Evolutionary conservation across 495 filamentous ascomycete genomes (phyloP).

Genomic region (Hypoxylon rickii): DNA sequence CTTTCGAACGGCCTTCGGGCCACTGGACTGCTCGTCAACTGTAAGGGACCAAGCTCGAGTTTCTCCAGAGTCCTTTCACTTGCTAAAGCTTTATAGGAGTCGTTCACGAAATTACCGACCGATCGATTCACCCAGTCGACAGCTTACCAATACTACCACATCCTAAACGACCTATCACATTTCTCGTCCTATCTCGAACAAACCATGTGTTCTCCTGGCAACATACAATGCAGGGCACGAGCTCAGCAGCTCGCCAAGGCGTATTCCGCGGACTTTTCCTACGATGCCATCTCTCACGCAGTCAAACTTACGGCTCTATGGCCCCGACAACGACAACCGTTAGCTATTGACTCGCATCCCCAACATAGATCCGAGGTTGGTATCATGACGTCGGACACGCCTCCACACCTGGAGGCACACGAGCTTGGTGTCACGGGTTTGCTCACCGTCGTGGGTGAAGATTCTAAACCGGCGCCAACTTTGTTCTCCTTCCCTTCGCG

Average conservation of each 20-base stretch:
- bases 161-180: constrained; percentile 58
- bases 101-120: constrained; percentile 68
- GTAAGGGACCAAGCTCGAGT: constrained; percentile 27
- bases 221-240: constrained; percentile 43
- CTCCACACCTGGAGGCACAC: constrained; percentile 62
- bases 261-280: constrained; percentile 76
- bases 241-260: constrained; percentile 48
- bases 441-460: constrained; percentile 77
- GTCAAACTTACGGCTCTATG: constrained; percentile 66
- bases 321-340: constrained; percentile 49
- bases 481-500: constrained; percentile 91
- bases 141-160: constrained; percentile 69
- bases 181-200: constrained; percentile 62
- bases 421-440: constrained; percentile 80
- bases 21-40: constrained; percentile 55
- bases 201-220: constrained; percentile 54
- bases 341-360: constrained; percentile 42
- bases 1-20: constrained; percentile 65
- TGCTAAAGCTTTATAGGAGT: constrained; percentile 51
- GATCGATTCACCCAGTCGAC: constrained; percentile 69
- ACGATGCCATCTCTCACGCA: constrained; percentile 69
- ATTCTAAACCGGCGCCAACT: constrained; percentile 66
- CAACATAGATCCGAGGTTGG: constrained; percentile 72
- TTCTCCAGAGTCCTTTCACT: neutral
- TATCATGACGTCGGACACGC: constrained; percentile 69